Conservation (phyloP, 176 grass and related monocot genomes). For the barley (Hordeum vulgare) region DNA sequence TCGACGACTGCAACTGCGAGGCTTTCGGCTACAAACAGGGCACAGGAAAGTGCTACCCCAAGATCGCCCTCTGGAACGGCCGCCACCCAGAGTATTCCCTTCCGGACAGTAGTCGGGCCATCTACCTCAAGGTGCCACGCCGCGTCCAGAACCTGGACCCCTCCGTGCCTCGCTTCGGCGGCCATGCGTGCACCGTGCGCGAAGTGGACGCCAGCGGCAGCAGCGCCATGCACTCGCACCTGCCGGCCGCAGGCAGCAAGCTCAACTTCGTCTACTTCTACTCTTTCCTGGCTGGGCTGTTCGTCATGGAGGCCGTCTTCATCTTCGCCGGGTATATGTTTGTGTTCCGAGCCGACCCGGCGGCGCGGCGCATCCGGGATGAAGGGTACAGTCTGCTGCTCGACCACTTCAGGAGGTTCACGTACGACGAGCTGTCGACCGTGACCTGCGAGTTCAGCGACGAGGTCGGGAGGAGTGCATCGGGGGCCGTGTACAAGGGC, state of each 20-base stretch:
- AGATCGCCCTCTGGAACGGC: constrained; percentile 44
- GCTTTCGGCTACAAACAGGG: constrained; percentile 46
- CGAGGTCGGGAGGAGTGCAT: constrained; percentile 31
- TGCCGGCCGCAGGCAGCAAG: not conserved
- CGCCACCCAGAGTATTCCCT: too few species aligned
- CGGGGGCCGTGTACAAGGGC: constrained; percentile 49
- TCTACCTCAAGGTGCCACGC: constrained; percentile 33
- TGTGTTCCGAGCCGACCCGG: constrained; percentile 18
- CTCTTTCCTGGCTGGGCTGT: constrained; percentile 23
- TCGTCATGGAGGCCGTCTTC: constrained; percentile 46
- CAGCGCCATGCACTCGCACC: not conserved
- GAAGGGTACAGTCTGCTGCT: constrained; percentile 28
- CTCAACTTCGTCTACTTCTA: constrained; percentile 43
- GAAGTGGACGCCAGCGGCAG: not conserved
- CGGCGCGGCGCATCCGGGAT: not conserved
- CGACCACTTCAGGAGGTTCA: constrained; percentile 45
- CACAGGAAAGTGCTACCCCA: constrained; percentile 45
- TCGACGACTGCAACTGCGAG: constrained; percentile 45
- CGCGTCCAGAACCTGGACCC: not conserved
- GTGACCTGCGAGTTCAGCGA: constrained; percentile 33
- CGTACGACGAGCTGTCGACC: constrained; percentile 35
- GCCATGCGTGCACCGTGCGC: constrained; percentile 6
- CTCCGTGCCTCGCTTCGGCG: not conserved
- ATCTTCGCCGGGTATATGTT: constrained; percentile 35
- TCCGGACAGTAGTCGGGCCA: not conserved